Conservation (phyloP, 2,329 filamentous ascomycete genomes). For the Fusarium sp. region DNA sequence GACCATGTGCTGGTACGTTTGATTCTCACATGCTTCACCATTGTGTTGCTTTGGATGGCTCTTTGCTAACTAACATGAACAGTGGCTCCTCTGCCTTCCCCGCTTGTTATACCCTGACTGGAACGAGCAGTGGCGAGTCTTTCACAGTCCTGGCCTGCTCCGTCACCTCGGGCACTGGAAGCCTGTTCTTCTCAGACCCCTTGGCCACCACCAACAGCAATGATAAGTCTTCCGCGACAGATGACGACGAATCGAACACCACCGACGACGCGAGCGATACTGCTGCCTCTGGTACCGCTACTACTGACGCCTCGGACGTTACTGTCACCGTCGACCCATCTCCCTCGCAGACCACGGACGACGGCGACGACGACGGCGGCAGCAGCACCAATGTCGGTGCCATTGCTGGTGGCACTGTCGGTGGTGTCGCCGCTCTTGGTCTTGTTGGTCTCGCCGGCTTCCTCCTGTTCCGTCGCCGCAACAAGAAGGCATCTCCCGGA, state of each 20-base stretch:
- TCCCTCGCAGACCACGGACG: slow-evolving; percentile 22
- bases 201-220: slow-evolving; percentile 23
- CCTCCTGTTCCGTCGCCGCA: slow-evolving; percentile 55
- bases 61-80: slow-evolving; percentile 14
- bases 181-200: slow-evolving; percentile 49
- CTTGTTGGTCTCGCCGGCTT: slow-evolving; percentile 56
- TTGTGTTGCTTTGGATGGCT: not conserved
- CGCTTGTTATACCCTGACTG: slow-evolving; percentile 47
- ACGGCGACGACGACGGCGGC: slow-evolving; percentile 45
- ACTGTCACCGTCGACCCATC: slow-evolving; percentile 21
- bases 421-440: slow-evolving; percentile 56
- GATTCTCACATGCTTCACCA: not conserved
- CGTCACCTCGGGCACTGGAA: slow-evolving; percentile 37
- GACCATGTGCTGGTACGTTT: slow-evolving; percentile 52
- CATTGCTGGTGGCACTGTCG: slow-evolving; percentile 61
- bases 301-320: not conserved
- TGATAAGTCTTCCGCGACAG: slow-evolving; percentile 7
- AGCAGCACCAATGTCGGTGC: slow-evolving; percentile 51
- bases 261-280: slow-evolving; percentile 20
- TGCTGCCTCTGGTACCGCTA: slow-evolving; percentile 1
- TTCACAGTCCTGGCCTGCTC: slow-evolving; percentile 47
- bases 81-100: slow-evolving; percentile 26
- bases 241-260: not conserved
- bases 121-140: slow-evolving; percentile 36
- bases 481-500: slow-evolving; percentile 47